phyloP scores from a whole-genome alignment of 1,284 basidiomycete species.

The Apiotrichum brassicae region DNA sequence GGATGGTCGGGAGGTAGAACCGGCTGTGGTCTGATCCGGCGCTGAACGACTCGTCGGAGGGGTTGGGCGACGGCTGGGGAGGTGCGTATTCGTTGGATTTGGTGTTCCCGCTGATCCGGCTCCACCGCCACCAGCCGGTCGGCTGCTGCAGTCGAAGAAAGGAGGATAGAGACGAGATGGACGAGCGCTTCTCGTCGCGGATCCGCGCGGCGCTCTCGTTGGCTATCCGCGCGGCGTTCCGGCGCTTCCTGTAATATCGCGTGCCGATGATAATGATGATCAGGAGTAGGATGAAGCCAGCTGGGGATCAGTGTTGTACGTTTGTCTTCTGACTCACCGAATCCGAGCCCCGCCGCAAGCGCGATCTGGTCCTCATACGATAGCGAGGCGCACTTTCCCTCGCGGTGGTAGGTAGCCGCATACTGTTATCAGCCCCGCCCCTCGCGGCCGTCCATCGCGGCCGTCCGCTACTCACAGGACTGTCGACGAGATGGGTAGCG shows the following conservation, averaged over 20 bases:
- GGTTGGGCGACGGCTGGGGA: neutral
- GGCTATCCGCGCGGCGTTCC: neutral
- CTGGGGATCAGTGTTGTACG: constrained; percentile 1
- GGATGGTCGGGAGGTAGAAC: neutral
- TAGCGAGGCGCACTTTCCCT: no score
- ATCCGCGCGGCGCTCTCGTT: neutral
- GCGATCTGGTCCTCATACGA: constrained; percentile 23
- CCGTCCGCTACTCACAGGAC: no score
- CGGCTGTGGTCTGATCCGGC: neutral
- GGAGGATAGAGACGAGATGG: constrained; percentile 68
- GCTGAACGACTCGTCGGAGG: neutral
- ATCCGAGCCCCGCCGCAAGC: constrained; percentile 18
- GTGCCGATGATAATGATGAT: constrained; percentile 3
- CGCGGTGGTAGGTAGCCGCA: no score
- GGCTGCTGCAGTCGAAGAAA: constrained; percentile 62
- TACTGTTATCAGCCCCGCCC: no score
- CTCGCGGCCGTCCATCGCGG: no score
- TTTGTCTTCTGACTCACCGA: constrained; percentile 21
- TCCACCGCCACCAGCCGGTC: constrained; percentile 17
- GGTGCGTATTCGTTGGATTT: no score
- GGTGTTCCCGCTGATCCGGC: neutral
- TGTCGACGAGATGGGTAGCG: no score
- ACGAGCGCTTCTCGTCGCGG: constrained; percentile 20
- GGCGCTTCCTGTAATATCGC: neutral
- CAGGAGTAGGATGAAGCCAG: constrained; percentile 7